These are phyloP conservation scores for Cryphonectria naterciae DNA, from an alignment of 2,329 filamentous ascomycete species.

Conservation along the genomic window DNA sequence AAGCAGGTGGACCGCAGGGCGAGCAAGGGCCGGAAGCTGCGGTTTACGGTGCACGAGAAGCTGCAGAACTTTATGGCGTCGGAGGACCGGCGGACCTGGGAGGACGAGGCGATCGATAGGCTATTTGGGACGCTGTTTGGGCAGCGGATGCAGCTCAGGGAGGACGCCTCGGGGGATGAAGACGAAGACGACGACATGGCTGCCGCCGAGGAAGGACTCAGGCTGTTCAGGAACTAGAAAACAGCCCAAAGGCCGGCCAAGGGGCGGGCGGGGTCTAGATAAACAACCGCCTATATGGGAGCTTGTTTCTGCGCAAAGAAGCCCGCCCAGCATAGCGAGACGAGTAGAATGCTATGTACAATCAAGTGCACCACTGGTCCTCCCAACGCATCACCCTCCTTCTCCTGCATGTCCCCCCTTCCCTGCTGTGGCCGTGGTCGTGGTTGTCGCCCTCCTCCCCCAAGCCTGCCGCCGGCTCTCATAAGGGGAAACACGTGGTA, in stretches of 20 bases:
- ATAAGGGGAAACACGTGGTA: conserved; percentile 55
- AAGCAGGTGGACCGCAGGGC: conserved; percentile 90
- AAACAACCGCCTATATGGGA: background rate
- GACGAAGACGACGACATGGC: conserved; percentile 48
- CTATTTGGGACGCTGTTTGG: conserved; percentile 79
- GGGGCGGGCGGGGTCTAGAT: conserved; percentile 37
- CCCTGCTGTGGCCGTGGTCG: conserved; percentile 24
- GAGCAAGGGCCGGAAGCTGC: conserved; percentile 91
- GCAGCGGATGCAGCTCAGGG: conserved; percentile 67
- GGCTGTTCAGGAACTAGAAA: conserved; percentile 53
- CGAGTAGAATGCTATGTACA: conserved; percentile 46
- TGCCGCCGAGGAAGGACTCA: conserved; percentile 57
- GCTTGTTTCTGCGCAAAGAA: background rate
- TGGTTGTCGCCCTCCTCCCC: conserved; percentile 27
- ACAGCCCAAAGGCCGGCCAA: background rate
- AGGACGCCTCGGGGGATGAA: conserved; percentile 58
- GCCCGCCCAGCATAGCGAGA: conserved; percentile 38
- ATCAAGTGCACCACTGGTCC: conserved; percentile 51
- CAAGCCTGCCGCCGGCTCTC: conserved; percentile 46
- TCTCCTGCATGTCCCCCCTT: conserved; percentile 18
- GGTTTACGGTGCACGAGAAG: conserved; percentile 95
- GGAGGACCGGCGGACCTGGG: conserved; percentile 81
- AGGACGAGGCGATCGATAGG: conserved; percentile 74
- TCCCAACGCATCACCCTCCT: conserved; percentile 42
- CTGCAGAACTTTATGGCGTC: conserved; percentile 97